Base-by-base conservation (phyloP, 2,329 filamentous ascomycete genomes). In the Cladophialophora bantiana region DNA sequence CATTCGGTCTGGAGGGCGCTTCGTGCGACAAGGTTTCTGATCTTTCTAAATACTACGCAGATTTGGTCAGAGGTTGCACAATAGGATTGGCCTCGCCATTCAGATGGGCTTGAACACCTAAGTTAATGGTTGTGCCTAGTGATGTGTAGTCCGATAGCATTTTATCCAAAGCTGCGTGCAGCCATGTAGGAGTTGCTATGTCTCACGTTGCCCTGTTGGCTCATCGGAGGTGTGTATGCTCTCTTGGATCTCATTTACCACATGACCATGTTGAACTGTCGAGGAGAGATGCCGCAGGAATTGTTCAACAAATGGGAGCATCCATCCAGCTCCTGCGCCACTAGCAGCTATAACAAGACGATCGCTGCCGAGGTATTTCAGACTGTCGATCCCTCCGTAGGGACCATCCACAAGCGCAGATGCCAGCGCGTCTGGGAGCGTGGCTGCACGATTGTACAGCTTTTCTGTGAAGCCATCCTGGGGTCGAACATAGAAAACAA, bases 361-460 rank as follows among this genome's bases (percentile, higher is more conserved):
- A 56, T 85, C 81, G 59, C 81, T 82, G 0, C 75, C 74, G 0
- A 74, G 70, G 13, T 81, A 73, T 54, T 79, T 78, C 4, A 73
- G 70, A 2, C 72, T 72, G 1, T 79, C 74, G 18, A 86, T 73
- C 0, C 86, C 86, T 0, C 87, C 85, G 64, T 88, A 88, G 0
- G 86, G 86, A 0, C 87, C 86, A 48, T 89, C 86, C 0, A 89
- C 68, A 0, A 86, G 73, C 0, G 88, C 83, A 0, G 78, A 77
- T 1, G 85, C 75, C 0, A 74, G 69, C 0, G 71, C 62, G 0
- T 75, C 77, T 0, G 85, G 79, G 10, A 75, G 72, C 35, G 78
- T 74, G 4, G 67, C 57, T 0, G 82, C 82, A 5, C 80, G 62
- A 0, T 73, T 77, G 3, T 80, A 79, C 1, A 88, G 75, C 0